These are phyloP conservation scores for Macadamia integrifolia DNA, from an alignment of 164 flowering plant genomes.

Conservation along the genomic window DNA sequence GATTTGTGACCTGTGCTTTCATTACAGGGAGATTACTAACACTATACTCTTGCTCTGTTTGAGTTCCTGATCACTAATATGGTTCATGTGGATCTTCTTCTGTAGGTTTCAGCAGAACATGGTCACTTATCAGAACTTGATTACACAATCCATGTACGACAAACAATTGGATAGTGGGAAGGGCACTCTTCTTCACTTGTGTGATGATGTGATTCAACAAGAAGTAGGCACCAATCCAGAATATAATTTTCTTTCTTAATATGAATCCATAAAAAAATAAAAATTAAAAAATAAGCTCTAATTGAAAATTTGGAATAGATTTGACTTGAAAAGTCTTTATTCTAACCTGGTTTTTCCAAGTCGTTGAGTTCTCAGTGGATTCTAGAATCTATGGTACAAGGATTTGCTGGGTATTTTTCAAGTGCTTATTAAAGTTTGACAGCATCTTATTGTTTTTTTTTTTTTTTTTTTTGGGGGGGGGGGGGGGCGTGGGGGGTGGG, in stretches of 20 bases:
- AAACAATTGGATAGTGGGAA: constrained; percentile 95
- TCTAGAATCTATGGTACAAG: too few relatives aligned
- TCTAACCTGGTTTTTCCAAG: too few relatives aligned
- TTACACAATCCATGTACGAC: constrained; percentile 93
- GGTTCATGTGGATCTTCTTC: constrained; percentile 1
- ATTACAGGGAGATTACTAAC: too few relatives aligned
- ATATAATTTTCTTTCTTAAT: background rate
- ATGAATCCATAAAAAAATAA: background rate
- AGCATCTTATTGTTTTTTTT: too few relatives aligned
- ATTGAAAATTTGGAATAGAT: too few relatives aligned
- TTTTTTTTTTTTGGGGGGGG: too few relatives aligned
- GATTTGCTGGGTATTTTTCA: background rate
- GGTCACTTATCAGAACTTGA: constrained; percentile 81
- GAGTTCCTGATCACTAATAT: constrained; percentile 2
- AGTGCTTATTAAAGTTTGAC: background rate
- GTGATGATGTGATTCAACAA: constrained; percentile 97
- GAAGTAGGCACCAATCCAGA: constrained; percentile 53
- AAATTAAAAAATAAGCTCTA: too few relatives aligned
- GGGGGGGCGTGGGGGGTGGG: too few relatives aligned
- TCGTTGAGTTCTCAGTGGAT: background rate
- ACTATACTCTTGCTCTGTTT: background rate
- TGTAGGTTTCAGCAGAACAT: constrained; percentile 79
- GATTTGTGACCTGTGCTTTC: too few relatives aligned
- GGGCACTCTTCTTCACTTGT: constrained; percentile 96
- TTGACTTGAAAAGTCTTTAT: too few relatives aligned